Evolutionary conservation across 257 asterid species (phyloP), one percentile per base, ranked within the genome.

Genomic region (Solanum raphanifolium): DNA sequence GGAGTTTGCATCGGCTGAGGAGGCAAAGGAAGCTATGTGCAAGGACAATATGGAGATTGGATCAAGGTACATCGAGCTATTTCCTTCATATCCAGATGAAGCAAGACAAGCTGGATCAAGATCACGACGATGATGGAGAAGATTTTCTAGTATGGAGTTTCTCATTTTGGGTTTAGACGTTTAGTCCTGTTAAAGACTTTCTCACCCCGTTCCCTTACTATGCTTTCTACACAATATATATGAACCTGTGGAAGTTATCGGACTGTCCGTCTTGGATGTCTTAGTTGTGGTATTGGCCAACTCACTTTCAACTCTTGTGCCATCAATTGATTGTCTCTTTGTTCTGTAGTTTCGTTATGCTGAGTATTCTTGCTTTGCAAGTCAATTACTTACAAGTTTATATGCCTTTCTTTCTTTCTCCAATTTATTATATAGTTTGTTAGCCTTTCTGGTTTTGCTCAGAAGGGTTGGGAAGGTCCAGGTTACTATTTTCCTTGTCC

Each of bases 31-130:
- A 83, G 99, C 99, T 12, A 96, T 95, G 98, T 88, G 92, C 62
- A 95, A 95, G 95, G 99, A 95, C 89, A 95, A 93, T 92, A 92
- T 90, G 97, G 83, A 92, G 93, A 97, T 95, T 20, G 98, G 99
- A 62, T 92, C 98, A 4, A 94, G 99, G 73, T 96, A 96, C 87
- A 94, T 97, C 79, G 99, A 97, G 89, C 95, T 95, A 46, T 95
- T 95, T 88, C 99, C 99, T 91, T 97, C 99, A n/a, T 89, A 94
- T 5, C 92, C 92, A 1, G 98, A 95, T 74, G 98, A 96, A 89
- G 95, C 96, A 36, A 91, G 92, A 72, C 92, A 91, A 86, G 95
- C 95, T 39, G 96, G 93, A 43, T 93, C 98, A 15, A 95, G 94
- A 82, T 92, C 96, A 6, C 93, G 95, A 41, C 91, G 92, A 79